These are phyloP conservation scores for Excoecaria agallocha DNA, from an alignment of 345 rosid species.

Conservation along the genomic window DNA sequence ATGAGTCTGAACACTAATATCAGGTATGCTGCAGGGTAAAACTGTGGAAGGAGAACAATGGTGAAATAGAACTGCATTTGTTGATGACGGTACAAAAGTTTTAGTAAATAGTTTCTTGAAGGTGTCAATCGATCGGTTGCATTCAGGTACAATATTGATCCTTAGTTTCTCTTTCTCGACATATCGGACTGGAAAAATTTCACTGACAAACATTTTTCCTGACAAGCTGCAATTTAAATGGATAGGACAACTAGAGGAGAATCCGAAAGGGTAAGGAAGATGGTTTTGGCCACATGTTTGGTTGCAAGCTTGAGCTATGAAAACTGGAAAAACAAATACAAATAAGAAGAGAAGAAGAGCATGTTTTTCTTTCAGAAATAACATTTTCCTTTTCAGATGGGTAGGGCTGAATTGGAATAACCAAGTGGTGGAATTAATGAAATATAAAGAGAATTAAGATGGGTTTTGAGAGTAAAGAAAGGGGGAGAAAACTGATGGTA, in stretches of 20 bases:
- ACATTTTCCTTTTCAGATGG: background rate
- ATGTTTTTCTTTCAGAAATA: too few relatives aligned
- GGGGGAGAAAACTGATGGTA: background rate
- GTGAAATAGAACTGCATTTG: slow-evolving; percentile 44
- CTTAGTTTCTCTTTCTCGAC: slow-evolving; percentile 24
- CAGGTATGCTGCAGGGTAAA: slow-evolving; percentile 35
- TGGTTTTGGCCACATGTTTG: slow-evolving; percentile 32
- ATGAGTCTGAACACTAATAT: slow-evolving; percentile 25
- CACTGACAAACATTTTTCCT: slow-evolving; percentile 23
- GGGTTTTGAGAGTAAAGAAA: background rate
- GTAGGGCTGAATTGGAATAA: too few relatives aligned
- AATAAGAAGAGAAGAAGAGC: background rate
- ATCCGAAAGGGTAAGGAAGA: slow-evolving; percentile 60
- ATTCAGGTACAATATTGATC: slow-evolving; percentile 39
- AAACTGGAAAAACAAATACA: background rate
- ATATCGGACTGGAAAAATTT: slow-evolving; percentile 25
- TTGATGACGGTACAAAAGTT: slow-evolving; percentile 41
- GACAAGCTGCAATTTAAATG: slow-evolving; percentile 41
- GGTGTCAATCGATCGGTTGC: slow-evolving; percentile 43
- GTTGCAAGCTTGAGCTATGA: slow-evolving; percentile 30
- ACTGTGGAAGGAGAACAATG: slow-evolving; percentile 28
- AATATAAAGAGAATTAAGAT: background rate
- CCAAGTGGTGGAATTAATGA: background rate
- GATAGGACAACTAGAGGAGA: slow-evolving; percentile 48
- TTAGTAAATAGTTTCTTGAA: slow-evolving; percentile 36